These are phyloP conservation scores for Psophocarpus tetragonolobus DNA, from an alignment of 306 rosid genomes.

Conservation along the genomic window DNA sequence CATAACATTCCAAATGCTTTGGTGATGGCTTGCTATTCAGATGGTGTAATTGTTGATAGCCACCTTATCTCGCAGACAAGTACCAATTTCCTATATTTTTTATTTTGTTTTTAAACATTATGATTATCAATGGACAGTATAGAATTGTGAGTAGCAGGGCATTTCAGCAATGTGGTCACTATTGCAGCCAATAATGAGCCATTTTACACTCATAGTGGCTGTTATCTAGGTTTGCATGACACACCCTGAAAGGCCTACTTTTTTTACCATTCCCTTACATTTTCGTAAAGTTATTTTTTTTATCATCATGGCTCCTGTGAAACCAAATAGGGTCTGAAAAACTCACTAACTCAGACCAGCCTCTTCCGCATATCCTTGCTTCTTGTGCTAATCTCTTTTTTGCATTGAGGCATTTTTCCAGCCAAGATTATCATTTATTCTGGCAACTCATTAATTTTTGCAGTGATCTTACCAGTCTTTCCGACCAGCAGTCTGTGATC, in stretches of 20 bases:
- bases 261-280: background rate
- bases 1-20: slow-evolving; percentile 13
- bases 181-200: background rate
- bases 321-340: background rate
- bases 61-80: background rate
- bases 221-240: background rate
- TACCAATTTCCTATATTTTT: background rate
- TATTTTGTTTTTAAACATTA: background rate
- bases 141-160: background rate
- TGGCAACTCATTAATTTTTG: background rate
- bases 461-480: background rate
- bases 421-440: background rate
- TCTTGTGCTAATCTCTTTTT: background rate
- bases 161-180: background rate
- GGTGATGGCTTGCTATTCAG: background rate
- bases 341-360: background rate
- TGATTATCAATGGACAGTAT: background rate
- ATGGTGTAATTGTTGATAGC: background rate
- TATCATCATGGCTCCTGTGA: background rate
- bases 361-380: background rate
- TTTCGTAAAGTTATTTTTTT: background rate
- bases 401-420: background rate
- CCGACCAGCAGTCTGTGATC: background rate
- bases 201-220: background rate
- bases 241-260: background rate